phyloP scores from a whole-genome alignment of 1,284 basidiomycete genomes.

The Ustilago vetiveriae region DNA sequence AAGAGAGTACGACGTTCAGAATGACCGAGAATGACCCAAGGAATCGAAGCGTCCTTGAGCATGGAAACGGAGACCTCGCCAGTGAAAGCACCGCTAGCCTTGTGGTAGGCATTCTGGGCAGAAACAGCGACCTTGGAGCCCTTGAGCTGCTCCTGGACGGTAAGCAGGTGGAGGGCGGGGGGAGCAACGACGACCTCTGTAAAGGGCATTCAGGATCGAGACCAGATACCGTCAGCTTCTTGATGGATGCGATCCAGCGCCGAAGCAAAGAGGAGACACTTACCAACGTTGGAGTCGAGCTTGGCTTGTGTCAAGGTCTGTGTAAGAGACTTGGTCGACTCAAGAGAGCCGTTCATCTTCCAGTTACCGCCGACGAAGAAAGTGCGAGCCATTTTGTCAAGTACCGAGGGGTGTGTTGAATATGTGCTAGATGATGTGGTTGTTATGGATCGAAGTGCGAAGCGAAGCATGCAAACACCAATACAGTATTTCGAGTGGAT shows the following conservation, averaged over 20 bases:
- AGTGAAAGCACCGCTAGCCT: conserved; percentile 89
- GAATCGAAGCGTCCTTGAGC: conserved; percentile 84
- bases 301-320: conserved; percentile 54
- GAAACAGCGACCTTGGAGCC: conserved; percentile 70
- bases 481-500: too few relatives aligned
- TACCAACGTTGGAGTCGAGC: conserved; percentile 61
- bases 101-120: conserved; percentile 91
- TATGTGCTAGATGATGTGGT: neutral
- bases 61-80: conserved; percentile 72
- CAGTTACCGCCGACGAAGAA: conserved; percentile 66
- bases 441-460: conserved; percentile 9
- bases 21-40: conserved; percentile 96
- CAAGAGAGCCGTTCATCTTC: conserved; percentile 67
- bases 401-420: neutral
- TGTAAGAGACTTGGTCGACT: conserved; percentile 62
- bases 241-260: neutral
- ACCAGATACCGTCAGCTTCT: neutral
- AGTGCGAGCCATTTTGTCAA: conserved; percentile 54
- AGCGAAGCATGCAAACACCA: conserved; percentile 4
- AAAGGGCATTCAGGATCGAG: neutral
- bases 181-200: conserved; percentile 65
- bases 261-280: conserved; percentile 3
- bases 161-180: conserved; percentile 62
- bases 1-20: conserved; percentile 95
- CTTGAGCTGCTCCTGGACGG: conserved; percentile 56